Evolutionary conservation across 441 rosid genomes (phyloP).

Genomic region (Euphorbia celastroides): DNA sequence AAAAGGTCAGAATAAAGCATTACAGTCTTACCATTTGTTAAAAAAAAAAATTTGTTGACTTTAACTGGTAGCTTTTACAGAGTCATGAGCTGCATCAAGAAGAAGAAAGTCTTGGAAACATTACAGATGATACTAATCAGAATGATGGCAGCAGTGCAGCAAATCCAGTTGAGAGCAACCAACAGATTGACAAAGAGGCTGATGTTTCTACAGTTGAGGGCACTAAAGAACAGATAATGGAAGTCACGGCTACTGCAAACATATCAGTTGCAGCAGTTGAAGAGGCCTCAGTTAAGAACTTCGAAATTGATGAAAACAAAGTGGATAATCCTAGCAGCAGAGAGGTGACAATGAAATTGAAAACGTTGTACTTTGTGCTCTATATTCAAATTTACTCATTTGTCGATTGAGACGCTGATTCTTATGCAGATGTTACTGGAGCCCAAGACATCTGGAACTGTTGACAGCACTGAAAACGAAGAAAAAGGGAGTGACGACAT

Average conservation of each 20-base stretch:
- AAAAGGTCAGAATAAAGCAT: conserved; percentile 23
- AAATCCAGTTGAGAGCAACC: too few species aligned
- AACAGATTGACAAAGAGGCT: too few species aligned
- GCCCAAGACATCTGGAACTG: not conserved
- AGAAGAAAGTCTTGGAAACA: conserved; percentile 9
- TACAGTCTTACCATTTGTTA: not conserved
- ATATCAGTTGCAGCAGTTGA: too few species aligned
- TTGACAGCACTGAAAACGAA: not conserved
- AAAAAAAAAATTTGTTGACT: conserved; percentile 5
- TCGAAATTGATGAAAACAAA: too few species aligned
- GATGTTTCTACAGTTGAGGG: too few species aligned
- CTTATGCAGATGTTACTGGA: conserved; percentile 8
- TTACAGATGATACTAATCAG: conserved; percentile 5
- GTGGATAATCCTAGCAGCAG: too few species aligned
- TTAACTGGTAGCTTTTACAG: conserved; percentile 13
- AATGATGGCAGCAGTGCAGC: conserved; percentile 4
- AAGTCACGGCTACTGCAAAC: too few species aligned
- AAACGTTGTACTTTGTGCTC: not conserved
- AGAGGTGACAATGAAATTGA: conserved; percentile 25
- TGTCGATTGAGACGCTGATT: not conserved
- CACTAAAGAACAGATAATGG: too few species aligned
- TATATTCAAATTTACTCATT: conserved; percentile 8
- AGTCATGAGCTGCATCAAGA: conserved; percentile 16
- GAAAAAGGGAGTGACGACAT: conserved; percentile 9
- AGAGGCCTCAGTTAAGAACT: too few species aligned